phyloP scores from a whole-genome alignment of 352 stramenopile species.

The Phytophthora ohioensis region DNA sequence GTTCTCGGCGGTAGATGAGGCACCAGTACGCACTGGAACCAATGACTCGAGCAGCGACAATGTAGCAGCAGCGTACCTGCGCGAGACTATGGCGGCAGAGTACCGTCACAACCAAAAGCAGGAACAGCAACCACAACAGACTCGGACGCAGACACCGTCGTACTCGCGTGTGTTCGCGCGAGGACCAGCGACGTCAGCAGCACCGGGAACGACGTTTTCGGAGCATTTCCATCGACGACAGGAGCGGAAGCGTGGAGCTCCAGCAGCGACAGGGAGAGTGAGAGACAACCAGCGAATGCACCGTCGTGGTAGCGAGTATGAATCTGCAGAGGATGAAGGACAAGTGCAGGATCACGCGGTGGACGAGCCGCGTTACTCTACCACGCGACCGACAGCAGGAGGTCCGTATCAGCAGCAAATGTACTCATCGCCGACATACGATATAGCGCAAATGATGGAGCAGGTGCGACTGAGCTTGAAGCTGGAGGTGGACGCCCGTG shows the following conservation, averaged over 20 bases:
- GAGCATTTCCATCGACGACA: conserved; percentile 65
- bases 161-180: conserved; percentile 37
- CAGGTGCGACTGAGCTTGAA: conserved; percentile 85
- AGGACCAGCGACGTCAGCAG: background rate
- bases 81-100: conserved; percentile 45
- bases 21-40: background rate
- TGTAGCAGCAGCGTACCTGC: conserved; percentile 46
- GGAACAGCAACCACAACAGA: conserved; percentile 2
- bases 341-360: conserved; percentile 32
- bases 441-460: conserved; percentile 89
- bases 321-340: conserved; percentile 21
- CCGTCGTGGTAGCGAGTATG: conserved; percentile 25
- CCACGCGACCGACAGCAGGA: conserved; percentile 4
- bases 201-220: conserved; percentile 40
- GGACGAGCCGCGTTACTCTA: conserved; percentile 10
- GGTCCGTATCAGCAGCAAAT: conserved; percentile 45
- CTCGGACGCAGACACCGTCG: conserved; percentile 23
- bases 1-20: conserved; percentile 15
- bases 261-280: conserved; percentile 8
- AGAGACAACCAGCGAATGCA: conserved; percentile 48
- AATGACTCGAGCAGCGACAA: conserved; percentile 26
- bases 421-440: conserved; percentile 77
- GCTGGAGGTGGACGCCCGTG: conserved; percentile 81
- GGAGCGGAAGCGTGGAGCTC: conserved; percentile 45
- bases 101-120: conserved; percentile 28